Evolutionary conservation across 495 filamentous ascomycete species (phyloP).

Genomic region (Penicillium odoratum): DNA sequence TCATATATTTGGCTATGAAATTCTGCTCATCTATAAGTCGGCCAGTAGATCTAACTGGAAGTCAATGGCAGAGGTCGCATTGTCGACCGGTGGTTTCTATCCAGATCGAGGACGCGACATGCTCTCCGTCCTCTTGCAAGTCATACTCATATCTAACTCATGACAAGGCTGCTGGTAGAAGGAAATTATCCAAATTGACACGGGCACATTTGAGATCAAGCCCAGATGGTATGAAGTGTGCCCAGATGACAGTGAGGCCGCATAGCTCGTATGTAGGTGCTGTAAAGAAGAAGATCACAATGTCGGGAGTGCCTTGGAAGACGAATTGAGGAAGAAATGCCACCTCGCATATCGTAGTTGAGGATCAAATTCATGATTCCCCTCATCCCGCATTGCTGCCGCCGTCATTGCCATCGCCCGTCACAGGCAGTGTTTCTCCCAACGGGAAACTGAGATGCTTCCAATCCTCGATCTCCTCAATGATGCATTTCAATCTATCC

Average conservation of each 20-base stretch:
- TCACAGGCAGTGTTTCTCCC: conserved; percentile 31
- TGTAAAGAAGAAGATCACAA: too few relatives aligned
- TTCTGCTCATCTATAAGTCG: too few relatives aligned
- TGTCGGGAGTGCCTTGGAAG: too few relatives aligned
- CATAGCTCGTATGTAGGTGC: neutral
- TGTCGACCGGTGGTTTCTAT: neutral
- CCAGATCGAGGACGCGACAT: neutral
- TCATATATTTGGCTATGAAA: too few relatives aligned
- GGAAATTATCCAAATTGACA: neutral
- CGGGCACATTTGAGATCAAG: neutral
- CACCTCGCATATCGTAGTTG: neutral
- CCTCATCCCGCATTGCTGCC: conserved; percentile 6
- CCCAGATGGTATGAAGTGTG: neutral
- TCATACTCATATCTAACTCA: neutral
- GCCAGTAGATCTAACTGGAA: neutral
- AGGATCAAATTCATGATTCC: neutral
- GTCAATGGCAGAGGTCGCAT: neutral
- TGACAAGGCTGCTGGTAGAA: neutral
- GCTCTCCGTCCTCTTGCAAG: neutral
- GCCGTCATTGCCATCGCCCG: conserved; percentile 5
- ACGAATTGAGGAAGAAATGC: too few relatives aligned
- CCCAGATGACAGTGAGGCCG: neutral
- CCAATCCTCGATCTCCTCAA: conserved; percentile 94
- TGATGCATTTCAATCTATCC: conserved; percentile 83
- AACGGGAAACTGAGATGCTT: conserved; percentile 67